Conservation (phyloP, 2,329 filamentous ascomycete genomes). For the Knufia petricola region DNA sequence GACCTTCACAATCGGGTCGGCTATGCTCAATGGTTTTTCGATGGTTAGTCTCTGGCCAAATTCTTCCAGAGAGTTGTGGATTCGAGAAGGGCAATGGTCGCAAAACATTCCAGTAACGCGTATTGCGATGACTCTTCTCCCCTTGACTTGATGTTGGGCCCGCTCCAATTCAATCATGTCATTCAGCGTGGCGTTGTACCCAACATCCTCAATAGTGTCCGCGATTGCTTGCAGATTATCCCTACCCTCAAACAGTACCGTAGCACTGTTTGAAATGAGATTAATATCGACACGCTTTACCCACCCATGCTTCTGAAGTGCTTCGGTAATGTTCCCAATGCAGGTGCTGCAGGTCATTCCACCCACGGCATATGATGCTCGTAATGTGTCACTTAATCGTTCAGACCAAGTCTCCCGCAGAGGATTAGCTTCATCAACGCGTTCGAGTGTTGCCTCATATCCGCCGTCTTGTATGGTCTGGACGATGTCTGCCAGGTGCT, state of each 20-base stretch:
- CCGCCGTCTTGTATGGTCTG: slow-evolving; percentile 51
- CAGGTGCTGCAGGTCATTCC: slow-evolving; percentile 69
- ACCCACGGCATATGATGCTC: slow-evolving; percentile 32
- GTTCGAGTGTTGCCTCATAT: slow-evolving; percentile 54
- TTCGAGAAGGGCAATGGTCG: slow-evolving; percentile 53
- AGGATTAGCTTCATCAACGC: slow-evolving; percentile 29
- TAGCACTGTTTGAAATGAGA: slow-evolving; percentile 58
- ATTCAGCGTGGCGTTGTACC: slow-evolving; percentile 38
- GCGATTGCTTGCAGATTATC: slow-evolving; percentile 27
- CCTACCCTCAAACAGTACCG: slow-evolving; percentile 43
- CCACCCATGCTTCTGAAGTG: slow-evolving; percentile 49
- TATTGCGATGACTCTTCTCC: slow-evolving; percentile 50
- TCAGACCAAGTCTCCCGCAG: no score
- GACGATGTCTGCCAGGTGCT: slow-evolving; percentile 37
- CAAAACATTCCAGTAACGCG: slow-evolving; percentile 65
- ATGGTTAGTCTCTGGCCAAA: slow-evolving; percentile 41
- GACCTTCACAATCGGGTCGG: slow-evolving; percentile 59
- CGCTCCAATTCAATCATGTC: slow-evolving; percentile 21
- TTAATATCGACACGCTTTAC: slow-evolving; percentile 52
- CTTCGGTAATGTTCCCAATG: slow-evolving; percentile 51
- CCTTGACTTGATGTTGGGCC: no score
- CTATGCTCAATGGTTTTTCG: slow-evolving; percentile 38
- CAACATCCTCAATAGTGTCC: slow-evolving; percentile 41
- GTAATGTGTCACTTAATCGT: no score
- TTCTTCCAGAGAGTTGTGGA: slow-evolving; percentile 23